Base-by-base conservation (phyloP, 2,329 filamentous ascomycete genomes). In the Colletotrichum lini region DNA sequence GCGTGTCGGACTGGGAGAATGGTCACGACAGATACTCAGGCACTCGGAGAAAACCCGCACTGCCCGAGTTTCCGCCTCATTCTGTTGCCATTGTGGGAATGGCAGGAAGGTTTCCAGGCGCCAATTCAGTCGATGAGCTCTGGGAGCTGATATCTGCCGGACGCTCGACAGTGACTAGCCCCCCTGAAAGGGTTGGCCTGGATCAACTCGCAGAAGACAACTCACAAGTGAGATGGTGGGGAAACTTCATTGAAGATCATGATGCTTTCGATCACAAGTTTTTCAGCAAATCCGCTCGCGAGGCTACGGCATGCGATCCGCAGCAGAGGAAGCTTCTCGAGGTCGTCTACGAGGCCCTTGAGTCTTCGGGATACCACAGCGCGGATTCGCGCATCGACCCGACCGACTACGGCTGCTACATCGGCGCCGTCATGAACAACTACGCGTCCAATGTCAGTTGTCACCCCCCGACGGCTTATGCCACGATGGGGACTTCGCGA, bases 61-160 rank as follows among this genome's bases (percentile, higher is more conserved):
- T 2, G 60, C 79, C 26, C 77, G 76, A 63, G 65, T 84, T 4
- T 82, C 82, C 35, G 78, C 79, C 4, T 75, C 79, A 30, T 40
- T 80, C 72, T 12, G 72, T 84, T 60, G 83, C 82, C 2, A 76
- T 84, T 12, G 74, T 85, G n/a, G 82, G 83, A 40, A 83, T 81
- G 72, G 81, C 80, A 2, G 84, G 84, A 21, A 78, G 83, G 0
- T 82, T 86, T 15, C 83, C 84, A 0, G 83, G 83, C 3, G 80
- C 79, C 3, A 79, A 79, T 0, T 78, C 72, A 7, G 80, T 80
- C 1, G 79, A 80, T 7, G 79, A 80, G 44, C 78, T 85, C 23
- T 82, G 80, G 80, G 63, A 79, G 4, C 49, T 79, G 4, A 73
- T 77, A 0, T 44, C 54, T 5, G n/a, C 35, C 1, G 75, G 72